Evolutionary conservation across 257 asterid species (phyloP), one percentile per base, ranked within the genome.

Genomic region (Ehretia macrophylla): DNA sequence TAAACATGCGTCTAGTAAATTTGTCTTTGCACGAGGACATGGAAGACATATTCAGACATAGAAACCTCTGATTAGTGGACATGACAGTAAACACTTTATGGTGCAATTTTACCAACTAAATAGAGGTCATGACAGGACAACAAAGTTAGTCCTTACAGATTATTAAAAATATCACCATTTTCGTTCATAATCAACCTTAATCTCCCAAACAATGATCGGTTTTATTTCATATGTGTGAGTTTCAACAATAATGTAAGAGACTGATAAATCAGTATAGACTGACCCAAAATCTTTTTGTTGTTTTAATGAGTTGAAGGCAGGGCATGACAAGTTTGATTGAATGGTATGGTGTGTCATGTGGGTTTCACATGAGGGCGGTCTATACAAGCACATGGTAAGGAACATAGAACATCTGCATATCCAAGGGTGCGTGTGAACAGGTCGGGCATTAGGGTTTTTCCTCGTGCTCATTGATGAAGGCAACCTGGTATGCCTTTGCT

Each of bases 341-440:
- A n/a, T 16, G 73, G 73, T 59, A 69, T 75, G 74, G 80, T n/a
- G 57, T 35, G 66, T 70, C 85, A 73, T 68, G 81, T 80, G 86
- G 68, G 74, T 54, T 64, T 65, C 80, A 80, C 76, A 65, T 74
- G 79, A 74, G 44, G 22, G 20, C n/a, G 17, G 62, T 64, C 68
- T 60, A 68, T 55, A 46, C 50, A 64, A 40, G 74, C 76, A 79
- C 65, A 71, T 68, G 73, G 51, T 44, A 46, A 58, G 32, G 59
- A 75, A 69, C 77, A 72, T 61, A 72, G 71, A 79, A 69, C 71
- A 75, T 72, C 77, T 75, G 84, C 72, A 68, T 12, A 45, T 20
- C 10, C 17, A 38, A 6, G 37, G 46, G 35, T 18, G 61, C 20
- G 59, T 32, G 53, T 23, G 64, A 42, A 38, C 32, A 68, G 55